phyloP scores from a whole-genome alignment of 1,139 yeast species.

The Saccharomyces hybrid region DNA sequence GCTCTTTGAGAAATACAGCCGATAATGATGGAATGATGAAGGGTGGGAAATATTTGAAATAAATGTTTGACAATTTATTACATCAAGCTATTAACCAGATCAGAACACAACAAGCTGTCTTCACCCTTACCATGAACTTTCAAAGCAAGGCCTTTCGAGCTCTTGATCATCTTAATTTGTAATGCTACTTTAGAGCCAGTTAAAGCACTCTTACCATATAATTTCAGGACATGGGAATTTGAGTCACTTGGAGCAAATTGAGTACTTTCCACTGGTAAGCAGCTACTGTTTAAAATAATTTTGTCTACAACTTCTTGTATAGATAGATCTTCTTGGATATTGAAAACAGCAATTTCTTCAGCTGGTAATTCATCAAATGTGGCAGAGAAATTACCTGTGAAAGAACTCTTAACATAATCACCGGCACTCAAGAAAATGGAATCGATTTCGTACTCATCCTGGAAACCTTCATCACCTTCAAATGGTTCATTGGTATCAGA shows the following conservation, averaged over 20 bases:
- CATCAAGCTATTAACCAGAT: conserved; percentile 40
- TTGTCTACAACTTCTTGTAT: conserved; percentile 45
- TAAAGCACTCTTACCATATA: conserved; percentile 68
- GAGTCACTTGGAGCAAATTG: conserved; percentile 58
- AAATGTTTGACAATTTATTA: conserved; percentile 7
- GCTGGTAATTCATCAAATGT: conserved; percentile 65
- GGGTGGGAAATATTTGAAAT: background rate
- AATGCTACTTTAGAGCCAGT: conserved; percentile 67
- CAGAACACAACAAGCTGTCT: conserved; percentile 41
- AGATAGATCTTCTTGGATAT: conserved; percentile 39
- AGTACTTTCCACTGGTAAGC: conserved; percentile 67
- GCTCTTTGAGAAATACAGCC: background rate
- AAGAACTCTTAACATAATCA: conserved; percentile 73
- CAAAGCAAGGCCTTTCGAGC: conserved; percentile 69
- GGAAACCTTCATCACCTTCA: conserved; percentile 77
- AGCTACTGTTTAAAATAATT: conserved; percentile 46
- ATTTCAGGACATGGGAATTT: conserved; percentile 61
- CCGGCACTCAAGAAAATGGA: conserved; percentile 70
- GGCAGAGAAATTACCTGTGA: conserved; percentile 67
- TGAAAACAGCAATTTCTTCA: conserved; percentile 56
- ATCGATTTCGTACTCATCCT: conserved; percentile 89
- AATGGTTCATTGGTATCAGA: conserved; percentile 62
- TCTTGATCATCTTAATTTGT: conserved; percentile 61
- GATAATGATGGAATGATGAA: background rate
- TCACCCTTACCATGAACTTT: conserved; percentile 69